Base-by-base conservation (phyloP, 768 basidiomycete species). In the Lentinula aciculospora region DNA sequence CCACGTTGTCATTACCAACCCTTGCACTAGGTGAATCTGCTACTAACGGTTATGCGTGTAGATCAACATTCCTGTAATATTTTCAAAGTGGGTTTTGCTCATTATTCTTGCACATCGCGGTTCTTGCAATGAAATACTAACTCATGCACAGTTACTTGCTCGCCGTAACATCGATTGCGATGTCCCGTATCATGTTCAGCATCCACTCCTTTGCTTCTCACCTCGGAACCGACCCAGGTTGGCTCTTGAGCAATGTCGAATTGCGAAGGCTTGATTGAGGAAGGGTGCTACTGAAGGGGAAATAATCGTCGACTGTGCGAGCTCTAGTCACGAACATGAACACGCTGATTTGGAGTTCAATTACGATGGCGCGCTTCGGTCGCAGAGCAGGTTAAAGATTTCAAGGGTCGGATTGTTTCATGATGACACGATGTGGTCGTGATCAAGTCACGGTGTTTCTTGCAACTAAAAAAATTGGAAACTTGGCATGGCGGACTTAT, bases 161-260 rank as follows among this genome's bases (percentile, higher is more conserved):
- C 47, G 58, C 66, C 45, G 63, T 61, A 7, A 70, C 65, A n/a
- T 72, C 70, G 13, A 61, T 71, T 17, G 70, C 68, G 1, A 69
- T 75, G 31, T 74, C 71, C 39, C 69, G 69, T 12, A 67, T 72
- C 19, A 73, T 75, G 72, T 68, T 77, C 47, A 72, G 69, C 58
- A 74, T 76, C 45, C 70, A 72, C 48, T 77, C 76, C 1, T 64
- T 79, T n/a, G 74, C 79, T 15, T 67, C 71, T 27, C 67, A 68
- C 17, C 64, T 74, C 19, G 72, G 76, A 31, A 73, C 78, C 6
- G 72, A 75, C 34, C 70, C 74, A 1, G 68, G 70, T 10, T 78
- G 74, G 76, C 65, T 79, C 7, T 69, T 81, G 23, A 78, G 69
- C 62, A 71, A 75, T 58, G 71, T 74, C 5, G 77, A 80, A 64